Evolutionary conservation across 2,329 filamentous ascomycete genomes (phyloP), one percentile per base, ranked within the genome.

Genomic region (Aureobasidium mangrovei): DNA sequence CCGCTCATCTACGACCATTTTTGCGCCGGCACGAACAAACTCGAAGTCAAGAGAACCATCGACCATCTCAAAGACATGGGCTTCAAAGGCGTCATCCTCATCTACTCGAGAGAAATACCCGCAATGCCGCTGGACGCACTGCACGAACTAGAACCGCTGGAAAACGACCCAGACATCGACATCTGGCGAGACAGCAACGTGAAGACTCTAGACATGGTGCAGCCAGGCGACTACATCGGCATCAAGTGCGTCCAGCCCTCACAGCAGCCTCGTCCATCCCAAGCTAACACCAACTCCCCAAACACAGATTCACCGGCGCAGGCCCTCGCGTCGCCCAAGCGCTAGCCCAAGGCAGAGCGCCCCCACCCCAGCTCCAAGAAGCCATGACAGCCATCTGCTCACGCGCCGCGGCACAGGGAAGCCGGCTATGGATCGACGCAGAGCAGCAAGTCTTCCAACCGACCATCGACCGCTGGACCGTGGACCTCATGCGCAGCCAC

Each of bases 1-100:
- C 70, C 72, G 47, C 67, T 75, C 7, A 69, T 80, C 12, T 81
- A 81, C 60, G 73, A 78, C 56, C 78, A 81, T 44, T 81, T 81
- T 64, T 80, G 78, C 57, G 78, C 77, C 0, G 78, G 78, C 0
- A 72, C 72, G 29, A 78, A 74, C 51, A 69, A 71, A 39, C 53
- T 56, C 1, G 77, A 80, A 54, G 75, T 80, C 2, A 67, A 70
- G 32, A 64, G 64, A 4, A 76, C 73, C 0, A 70, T 77, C 27
- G 62, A 66, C 2, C 67, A 68, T 1, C 74, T 80, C 48, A 77
- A 75, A 2, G 57, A 59, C 0, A 63, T 80, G 24, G 78, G 78
- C 12, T 80, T 74, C 58, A 69, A 73, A 8, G 78, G 78, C 2
- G 74, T 80, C 2, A 74, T 80, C 5, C 67, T 80, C 2, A 73